These are phyloP conservation scores for Medicago ruthenica DNA, from an alignment of 306 rosid genomes.

Conservation along the genomic window DNA sequence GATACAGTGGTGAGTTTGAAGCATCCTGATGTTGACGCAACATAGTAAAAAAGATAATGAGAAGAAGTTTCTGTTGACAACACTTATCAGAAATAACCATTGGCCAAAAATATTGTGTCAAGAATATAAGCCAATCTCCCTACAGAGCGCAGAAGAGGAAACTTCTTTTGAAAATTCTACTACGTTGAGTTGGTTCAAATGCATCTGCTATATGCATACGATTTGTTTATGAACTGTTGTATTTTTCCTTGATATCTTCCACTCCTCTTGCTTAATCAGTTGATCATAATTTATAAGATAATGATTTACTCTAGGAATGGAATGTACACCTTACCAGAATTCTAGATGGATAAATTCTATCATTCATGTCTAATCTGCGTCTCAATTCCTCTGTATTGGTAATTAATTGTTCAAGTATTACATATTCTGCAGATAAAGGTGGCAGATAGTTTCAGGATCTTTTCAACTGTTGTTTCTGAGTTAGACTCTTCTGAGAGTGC, in stretches of 20 bases:
- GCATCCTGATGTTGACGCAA: neutral
- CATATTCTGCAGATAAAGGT: slow-evolving; percentile 68
- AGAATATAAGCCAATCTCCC: slow-evolving; percentile 4
- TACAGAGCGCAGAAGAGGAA: neutral
- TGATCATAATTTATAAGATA: slow-evolving; percentile 2
- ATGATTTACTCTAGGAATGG: slow-evolving; percentile 11
- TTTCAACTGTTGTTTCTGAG: slow-evolving; percentile 66
- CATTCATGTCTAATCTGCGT: neutral
- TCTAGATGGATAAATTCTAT: neutral
- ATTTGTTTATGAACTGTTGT: slow-evolving; percentile 18
- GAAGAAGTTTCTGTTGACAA: neutral
- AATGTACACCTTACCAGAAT: neutral
- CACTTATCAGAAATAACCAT: neutral
- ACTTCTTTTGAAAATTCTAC: neutral
- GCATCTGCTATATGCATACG: neutral
- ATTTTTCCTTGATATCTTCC: neutral
- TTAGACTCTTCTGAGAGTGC: slow-evolving; percentile 22
- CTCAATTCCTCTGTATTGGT: neutral
- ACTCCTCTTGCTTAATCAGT: neutral
- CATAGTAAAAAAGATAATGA: too few species aligned
- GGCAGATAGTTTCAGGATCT: slow-evolving; percentile 78
- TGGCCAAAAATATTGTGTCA: slow-evolving; percentile 28
- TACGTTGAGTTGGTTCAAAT: neutral
- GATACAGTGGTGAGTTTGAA: neutral
- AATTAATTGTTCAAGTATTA: slow-evolving; percentile 27